Conservation (phyloP, 2,329 filamentous ascomycete species). For the Epichloe festucae region DNA sequence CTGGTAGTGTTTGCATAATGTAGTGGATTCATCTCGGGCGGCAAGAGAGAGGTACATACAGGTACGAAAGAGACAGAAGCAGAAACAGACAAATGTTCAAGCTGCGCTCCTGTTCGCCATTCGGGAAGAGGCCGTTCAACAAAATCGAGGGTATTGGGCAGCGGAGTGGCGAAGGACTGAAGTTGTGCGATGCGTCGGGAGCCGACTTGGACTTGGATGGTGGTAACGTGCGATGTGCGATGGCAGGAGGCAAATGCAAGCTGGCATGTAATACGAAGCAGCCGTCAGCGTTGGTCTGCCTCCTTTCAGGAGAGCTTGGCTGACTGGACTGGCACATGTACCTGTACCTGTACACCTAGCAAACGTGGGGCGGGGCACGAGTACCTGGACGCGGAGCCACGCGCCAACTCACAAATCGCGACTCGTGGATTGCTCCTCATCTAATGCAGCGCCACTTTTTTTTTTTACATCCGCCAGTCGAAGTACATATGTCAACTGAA, state of each 20-base stretch:
- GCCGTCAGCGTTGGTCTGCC: background rate
- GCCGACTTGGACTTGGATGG: background rate
- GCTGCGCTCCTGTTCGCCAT: constrained; percentile 10
- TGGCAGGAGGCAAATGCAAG: constrained; percentile 9
- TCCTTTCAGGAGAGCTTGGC: background rate
- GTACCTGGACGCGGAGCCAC: background rate
- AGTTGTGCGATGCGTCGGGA: background rate
- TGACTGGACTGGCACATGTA: background rate
- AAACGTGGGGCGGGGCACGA: no score
- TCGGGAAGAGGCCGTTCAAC: constrained; percentile 1
- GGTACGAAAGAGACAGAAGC: constrained; percentile 8
- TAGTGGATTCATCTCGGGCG: background rate
- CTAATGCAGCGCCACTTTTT: background rate
- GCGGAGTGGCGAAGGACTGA: background rate
- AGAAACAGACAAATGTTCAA: constrained; percentile 8
- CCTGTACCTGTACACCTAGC: background rate
- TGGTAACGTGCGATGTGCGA: constrained; percentile 1
- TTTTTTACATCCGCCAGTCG: background rate
- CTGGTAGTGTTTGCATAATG: background rate
- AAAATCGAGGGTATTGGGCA: background rate
- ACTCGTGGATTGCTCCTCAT: background rate
- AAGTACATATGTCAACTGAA: no score
- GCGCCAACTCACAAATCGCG: background rate
- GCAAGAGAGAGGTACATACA: background rate
- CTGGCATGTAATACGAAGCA: constrained; percentile 3